phyloP scores from a whole-genome alignment of 2,329 filamentous ascomycete genomes.

The Aspergillaceae sp. region DNA sequence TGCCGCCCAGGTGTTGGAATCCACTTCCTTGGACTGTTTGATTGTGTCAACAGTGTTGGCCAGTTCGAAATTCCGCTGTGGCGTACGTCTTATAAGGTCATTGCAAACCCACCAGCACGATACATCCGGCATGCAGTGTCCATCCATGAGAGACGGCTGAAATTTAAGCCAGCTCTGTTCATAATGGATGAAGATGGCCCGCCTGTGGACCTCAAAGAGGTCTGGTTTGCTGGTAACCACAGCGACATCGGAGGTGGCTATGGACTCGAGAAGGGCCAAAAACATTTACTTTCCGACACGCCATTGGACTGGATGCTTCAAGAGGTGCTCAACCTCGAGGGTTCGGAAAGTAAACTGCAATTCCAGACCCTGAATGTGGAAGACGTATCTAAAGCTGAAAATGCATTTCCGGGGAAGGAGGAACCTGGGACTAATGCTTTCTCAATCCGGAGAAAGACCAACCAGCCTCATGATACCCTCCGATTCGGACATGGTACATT shows the following conservation, averaged over 20 bases:
- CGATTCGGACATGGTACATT: constrained; percentile 21
- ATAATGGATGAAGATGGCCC: constrained; percentile 15
- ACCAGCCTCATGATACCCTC: constrained; percentile 26
- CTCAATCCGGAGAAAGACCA: constrained; percentile 3
- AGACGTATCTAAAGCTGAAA: constrained; percentile 11
- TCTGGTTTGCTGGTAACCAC: constrained; percentile 50
- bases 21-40: constrained; percentile 50
- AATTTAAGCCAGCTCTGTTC: constrained; percentile 47
- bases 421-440: constrained; percentile 5
- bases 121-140: constrained; percentile 47
- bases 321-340: constrained; percentile 30
- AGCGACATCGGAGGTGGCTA: constrained; percentile 49
- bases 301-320: constrained; percentile 47
- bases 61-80: background rate
- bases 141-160: constrained; percentile 47
- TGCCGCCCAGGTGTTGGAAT: constrained; percentile 40
- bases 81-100: constrained; percentile 27
- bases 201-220: constrained; percentile 41
- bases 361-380: constrained; percentile 28
- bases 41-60: constrained; percentile 45
- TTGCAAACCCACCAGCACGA: constrained; percentile 36
- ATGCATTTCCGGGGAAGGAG: constrained; percentile 6
- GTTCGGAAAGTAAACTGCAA: constrained; percentile 16
- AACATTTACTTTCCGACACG: constrained; percentile 39
- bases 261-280: constrained; percentile 25